Base-by-base conservation (phyloP, 768 basidiomycete genomes). In the Lactifluus echinatus region DNA sequence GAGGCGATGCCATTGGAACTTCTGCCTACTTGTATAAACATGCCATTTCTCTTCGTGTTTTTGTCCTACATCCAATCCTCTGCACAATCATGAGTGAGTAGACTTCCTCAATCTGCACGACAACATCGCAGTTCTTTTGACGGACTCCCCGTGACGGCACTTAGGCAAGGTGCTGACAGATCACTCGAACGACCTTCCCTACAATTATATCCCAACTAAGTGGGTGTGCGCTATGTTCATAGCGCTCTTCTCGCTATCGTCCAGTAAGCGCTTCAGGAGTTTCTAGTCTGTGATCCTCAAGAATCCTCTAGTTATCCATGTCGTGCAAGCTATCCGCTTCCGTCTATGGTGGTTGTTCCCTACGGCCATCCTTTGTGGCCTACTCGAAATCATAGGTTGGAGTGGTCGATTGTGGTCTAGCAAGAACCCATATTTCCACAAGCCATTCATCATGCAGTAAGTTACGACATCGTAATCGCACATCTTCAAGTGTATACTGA, bases 381-480 rank as follows among this genome's bases (percentile, higher is more conserved):
- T 71, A 0, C 65, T 66, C 29, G 75, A 76, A 61, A 62, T 72
- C 11, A 53, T 74, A 37, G 75, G 75, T 0, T 76, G 74, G 75
- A 55, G 60, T 21, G 74, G 65, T 0, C 61, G 75, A 11, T 54
- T 71, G 10, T 74, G 72, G 73, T 70, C 69, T 19, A 67, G 64
- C 44, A 52, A 63, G 11, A 64, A 67, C 24, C 63, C 66, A 1
- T 15, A 50, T 4, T 37, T 56, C n/a, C 57, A 62, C 23, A 65
- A 66, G 17, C 70, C 75, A 0, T 79, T 72, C 64, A 55, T 75
- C 44, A 75, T 76, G 60, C 75, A 78, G 71, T 73, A 53, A n/a
- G 68, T 60, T 34, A n/a, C n/a, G 4, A 23, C 23, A 15, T 36
- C 43, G 29, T 40, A n/a, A 17, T 10, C 12, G 28, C 17, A 17